Evolutionary conservation across 306 rosid species (phyloP).

Genomic region (Fagus crenata): DNA sequence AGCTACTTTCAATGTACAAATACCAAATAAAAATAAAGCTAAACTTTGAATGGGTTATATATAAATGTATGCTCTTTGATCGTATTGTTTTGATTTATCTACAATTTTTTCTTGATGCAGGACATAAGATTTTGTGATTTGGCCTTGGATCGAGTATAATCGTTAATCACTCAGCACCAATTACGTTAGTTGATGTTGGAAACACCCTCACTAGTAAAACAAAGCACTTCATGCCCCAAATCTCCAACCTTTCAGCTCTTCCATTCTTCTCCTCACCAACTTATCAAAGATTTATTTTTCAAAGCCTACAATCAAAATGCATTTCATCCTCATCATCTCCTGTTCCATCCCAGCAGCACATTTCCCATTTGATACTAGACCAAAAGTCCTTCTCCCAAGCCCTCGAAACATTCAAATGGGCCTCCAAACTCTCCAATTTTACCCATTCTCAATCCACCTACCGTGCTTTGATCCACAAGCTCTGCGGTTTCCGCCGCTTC

Average conservation of each 20-base stretch:
- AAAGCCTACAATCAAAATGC: constrained; percentile 1
- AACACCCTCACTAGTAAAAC: too few relatives aligned
- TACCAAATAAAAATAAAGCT: too few relatives aligned
- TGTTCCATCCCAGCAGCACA: constrained; percentile 44
- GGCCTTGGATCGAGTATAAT: too few relatives aligned
- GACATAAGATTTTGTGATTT: too few relatives aligned
- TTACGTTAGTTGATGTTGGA: not conserved
- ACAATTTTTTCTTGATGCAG: too few relatives aligned
- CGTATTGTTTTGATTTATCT: too few relatives aligned
- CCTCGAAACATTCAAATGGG: constrained; percentile 68
- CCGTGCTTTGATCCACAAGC: constrained; percentile 61
- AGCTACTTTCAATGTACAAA: too few relatives aligned
- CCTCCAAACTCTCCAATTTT: constrained; percentile 56
- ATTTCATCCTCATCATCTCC: constrained; percentile 31
- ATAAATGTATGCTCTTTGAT: too few relatives aligned
- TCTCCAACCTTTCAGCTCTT: constrained; percentile 3
- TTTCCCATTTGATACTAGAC: constrained; percentile 53
- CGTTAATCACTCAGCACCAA: too few relatives aligned
- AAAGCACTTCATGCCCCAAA: constrained; percentile 7
- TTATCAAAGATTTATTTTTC: constrained; percentile 3
- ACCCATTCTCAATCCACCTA: constrained; percentile 64
- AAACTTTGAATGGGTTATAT: too few relatives aligned
- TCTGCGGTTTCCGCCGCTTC: constrained; percentile 57
- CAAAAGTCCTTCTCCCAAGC: constrained; percentile 55
- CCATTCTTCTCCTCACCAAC: not conserved